Percentiles rank a stretch among this genome's conserved stretches.
These are phyloP conservation scores for Leptosphaerulina australis DNA, from an alignment of 2,329 filamentous ascomycete species.

Conservation along the genomic window DNA sequence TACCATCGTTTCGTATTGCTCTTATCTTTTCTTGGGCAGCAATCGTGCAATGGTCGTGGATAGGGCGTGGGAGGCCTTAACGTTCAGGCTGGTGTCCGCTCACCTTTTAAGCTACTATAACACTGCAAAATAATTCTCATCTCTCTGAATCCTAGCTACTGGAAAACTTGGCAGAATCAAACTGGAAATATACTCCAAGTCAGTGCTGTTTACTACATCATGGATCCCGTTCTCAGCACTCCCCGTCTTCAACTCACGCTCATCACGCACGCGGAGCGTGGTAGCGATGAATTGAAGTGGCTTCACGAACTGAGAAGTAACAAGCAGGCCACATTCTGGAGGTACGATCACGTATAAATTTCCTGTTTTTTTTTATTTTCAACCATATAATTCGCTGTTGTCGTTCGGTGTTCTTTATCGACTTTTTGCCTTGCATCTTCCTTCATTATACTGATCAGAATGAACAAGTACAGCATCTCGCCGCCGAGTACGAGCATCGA, in stretches of 20 bases:
- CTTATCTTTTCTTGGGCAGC: not conserved
- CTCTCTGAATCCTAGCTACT: too few species aligned
- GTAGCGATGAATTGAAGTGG: conserved; percentile 44
- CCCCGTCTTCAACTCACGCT: conserved; percentile 42
- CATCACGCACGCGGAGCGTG: conserved; percentile 34
- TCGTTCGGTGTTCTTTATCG: too few species aligned
- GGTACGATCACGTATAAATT: too few species aligned
- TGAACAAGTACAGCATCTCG: not conserved
- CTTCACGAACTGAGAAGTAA: conserved; percentile 42
- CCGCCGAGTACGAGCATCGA: not conserved
- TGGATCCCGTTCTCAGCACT: conserved; percentile 38
- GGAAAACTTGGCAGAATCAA: too few species aligned
- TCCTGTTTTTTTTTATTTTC: not conserved
- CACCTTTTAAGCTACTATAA: too few species aligned
- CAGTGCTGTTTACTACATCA: too few species aligned
- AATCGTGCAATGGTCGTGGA: not conserved
- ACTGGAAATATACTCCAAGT: not conserved
- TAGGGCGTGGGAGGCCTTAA: conserved; percentile 1
- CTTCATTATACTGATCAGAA: not conserved
- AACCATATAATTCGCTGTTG: not conserved
- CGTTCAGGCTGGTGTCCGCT: not conserved
- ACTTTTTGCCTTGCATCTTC: too few species aligned
- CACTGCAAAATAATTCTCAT: not conserved
- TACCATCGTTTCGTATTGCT: not conserved
- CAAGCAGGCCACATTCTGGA: conserved; percentile 40